Evolutionary conservation across 2,329 filamentous ascomycete species (phyloP), one percentile per base, ranked within the genome.

Genomic region (Diaporthe vaccinii): DNA sequence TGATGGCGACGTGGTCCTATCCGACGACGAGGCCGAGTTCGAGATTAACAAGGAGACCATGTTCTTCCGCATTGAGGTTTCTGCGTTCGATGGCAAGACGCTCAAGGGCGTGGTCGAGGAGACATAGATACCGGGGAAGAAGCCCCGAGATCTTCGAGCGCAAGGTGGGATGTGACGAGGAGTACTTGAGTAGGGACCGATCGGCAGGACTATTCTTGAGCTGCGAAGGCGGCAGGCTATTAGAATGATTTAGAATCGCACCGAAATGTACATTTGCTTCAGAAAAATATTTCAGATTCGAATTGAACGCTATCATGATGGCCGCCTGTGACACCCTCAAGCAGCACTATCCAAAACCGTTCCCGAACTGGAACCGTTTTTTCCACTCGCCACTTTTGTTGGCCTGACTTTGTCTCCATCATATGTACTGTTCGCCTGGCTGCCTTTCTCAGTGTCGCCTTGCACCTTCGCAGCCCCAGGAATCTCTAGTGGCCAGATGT

Each of bases 1-100:
- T 84, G 96, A 98, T 83, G 96, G 93, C 0, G 96, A 98, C 82
- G 89, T 98, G 55, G 96, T 95, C 79, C 92, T 98, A 22, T 98
- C 98, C 82, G 96, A 98, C 82, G 95, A 98, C 77, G 85, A 88
- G n/a, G 92, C 91, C 28, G 89, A 90, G 78, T 98, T 96, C 89
- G 89, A 92, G 28, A 92, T 98, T 70, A 85, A 90, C 74, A 87
- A 89, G 22, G 92, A 90, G 76, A 95, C 95, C 68, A 98, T 99
- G 95, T 90, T 97, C 78, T 99, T 98, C 90, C 93, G 95, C 84
- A 98, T 98, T 84, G 95, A 95, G 81, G 96, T 95, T 86, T 95
- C 93, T 74, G 95, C 96, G 0, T 98, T 97, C 88, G 93, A 98
- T 83, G 94, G 94, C 28, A 93, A 93, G 83, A 89, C 86, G 44